Evolutionary conservation across 108 stramenopile genomes (phyloP), one percentile per base, ranked within the genome.

Genomic region (Chaetoceros muelleri): DNA sequence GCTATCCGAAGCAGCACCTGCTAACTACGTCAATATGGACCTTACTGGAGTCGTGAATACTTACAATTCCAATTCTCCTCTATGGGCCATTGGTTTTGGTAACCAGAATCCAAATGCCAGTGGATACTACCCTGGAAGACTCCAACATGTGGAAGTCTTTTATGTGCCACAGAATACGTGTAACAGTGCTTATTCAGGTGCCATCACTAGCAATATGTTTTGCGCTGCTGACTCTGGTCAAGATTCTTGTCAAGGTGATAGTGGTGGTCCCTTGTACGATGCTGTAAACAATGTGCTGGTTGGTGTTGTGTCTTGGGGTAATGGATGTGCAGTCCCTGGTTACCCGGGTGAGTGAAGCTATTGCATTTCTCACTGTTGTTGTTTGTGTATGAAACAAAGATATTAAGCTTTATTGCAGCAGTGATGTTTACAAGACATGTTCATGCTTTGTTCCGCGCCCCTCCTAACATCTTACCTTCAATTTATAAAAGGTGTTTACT

Each of bases 281-380:
- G 1, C 57, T 1, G 62, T 22, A 0, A 30, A 67, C 46, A 76
- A 77, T 61, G 51, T 74, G 7, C 70, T 65, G 20, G 46, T 77
- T 2, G 80, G 80, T 13, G 63, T 84, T 30, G 79, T 80, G 0
- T 66, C 64, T 17, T 84, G 62, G 67, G 79, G 79, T 34, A 44
- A 60, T 29, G 82, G 77, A 19, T 84, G 82, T 56, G 79, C 72
- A 24, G 44, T 45, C 21, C 22, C 53, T 0, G 63, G 56, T 20
- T 66, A 60, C 18, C 75, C 78, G 13, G 82, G 78, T 13, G 76
- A n/a, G n/a, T n/a, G n/a, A n/a, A n/a, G n/a, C n/a, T n/a, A n/a
- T n/a, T n/a, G n/a, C n/a, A n/a, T n/a, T n/a, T n/a, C n/a, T n/a
- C n/a, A n/a, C n/a, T n/a, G n/a, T n/a, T n/a, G n/a, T n/a, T n/a